phyloP scores from a whole-genome alignment of 192 early-diverging fungal genomes.

The Glomus cerebriforme region DNA sequence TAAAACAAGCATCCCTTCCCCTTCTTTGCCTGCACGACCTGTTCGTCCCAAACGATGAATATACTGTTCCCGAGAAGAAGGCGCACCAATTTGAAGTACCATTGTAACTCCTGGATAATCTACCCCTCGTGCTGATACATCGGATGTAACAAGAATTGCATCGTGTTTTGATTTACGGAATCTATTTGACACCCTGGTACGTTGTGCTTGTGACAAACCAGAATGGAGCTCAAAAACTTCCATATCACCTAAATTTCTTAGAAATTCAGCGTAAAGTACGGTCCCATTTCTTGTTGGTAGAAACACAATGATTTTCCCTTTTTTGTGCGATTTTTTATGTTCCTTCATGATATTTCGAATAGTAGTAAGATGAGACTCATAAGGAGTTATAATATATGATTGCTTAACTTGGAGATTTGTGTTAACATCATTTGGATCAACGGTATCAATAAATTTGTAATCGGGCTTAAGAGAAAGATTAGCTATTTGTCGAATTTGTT shows the following conservation, averaged over 20 bases:
- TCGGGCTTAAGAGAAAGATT: conserved; percentile 60
- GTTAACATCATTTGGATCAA: conserved; percentile 81
- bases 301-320: conserved; percentile 90
- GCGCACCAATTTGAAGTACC: conserved; percentile 88
- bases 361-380: conserved; percentile 59
- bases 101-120: conserved; percentile 94
- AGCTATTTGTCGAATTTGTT: conserved; percentile 70
- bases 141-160: conserved; percentile 86
- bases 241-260: conserved; percentile 50
- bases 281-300: conserved; percentile 78
- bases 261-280: conserved; percentile 61
- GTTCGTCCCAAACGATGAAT: conserved; percentile 97
- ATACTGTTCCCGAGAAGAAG: conserved; percentile 83
- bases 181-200: conserved; percentile 66
- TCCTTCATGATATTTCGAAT: conserved; percentile 68
- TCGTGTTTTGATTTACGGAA: conserved; percentile 65
- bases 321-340: conserved; percentile 55
- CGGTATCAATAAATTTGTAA: conserved; percentile 78
- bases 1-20: conserved; percentile 83
- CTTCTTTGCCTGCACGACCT: conserved; percentile 90
- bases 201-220: conserved; percentile 70
- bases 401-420: conserved; percentile 83
- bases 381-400: conserved; percentile 67
- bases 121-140: conserved; percentile 96
- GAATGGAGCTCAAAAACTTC: conserved; percentile 76